Evolutionary conservation across 495 filamentous ascomycete genomes (phyloP), one percentile per base, ranked within the genome.

Genomic region (Platismatia glauca): DNA sequence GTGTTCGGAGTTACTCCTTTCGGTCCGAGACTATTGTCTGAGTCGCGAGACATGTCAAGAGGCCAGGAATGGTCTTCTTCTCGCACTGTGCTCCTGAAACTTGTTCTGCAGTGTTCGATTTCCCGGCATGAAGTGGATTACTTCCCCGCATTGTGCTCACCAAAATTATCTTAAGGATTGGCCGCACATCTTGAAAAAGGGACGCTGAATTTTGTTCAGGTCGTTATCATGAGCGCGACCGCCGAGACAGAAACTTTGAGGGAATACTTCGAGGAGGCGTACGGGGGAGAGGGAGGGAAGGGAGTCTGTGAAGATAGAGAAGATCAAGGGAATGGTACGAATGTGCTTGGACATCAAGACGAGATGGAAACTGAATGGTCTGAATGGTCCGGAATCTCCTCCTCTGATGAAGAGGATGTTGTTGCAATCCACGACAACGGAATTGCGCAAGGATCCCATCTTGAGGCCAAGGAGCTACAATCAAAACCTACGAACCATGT

Each of bases 181-280:
- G 16, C 50, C 27, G 15, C 18, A 20, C 11, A 3, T 12, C 16
- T 33, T 53, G 7, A 20, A 7, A 53, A 53, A 5, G 27, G 29
- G 0, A 33, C 2, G 7, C 50, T 53, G 16, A 53, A 2, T 8
- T 5, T 33, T 8, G 1, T 33, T 7, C 5, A 53, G 50, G 86
- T 96, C 13, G 82, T 95, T 20, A 83, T 97, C 66, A 99, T 99
- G 95, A 96, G 91, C 76, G 95, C 95, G 57, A 99, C 95, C 20
- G 88, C 90, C 22, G 90, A 97, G 72, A 84, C 94, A 66, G 87
- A 91, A 62, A 84, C 77, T 60, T 81, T 97, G 33, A 78, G 82
- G 48, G 74, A 77, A 1, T 97, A 96, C 73, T 96, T 96, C 69
- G 79, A 81, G 50, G 76, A 75, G 16, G 78, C 72, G 16, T 75